Base-by-base conservation (phyloP, 2,329 filamentous ascomycete genomes). In the Cytospora schulzeri region DNA sequence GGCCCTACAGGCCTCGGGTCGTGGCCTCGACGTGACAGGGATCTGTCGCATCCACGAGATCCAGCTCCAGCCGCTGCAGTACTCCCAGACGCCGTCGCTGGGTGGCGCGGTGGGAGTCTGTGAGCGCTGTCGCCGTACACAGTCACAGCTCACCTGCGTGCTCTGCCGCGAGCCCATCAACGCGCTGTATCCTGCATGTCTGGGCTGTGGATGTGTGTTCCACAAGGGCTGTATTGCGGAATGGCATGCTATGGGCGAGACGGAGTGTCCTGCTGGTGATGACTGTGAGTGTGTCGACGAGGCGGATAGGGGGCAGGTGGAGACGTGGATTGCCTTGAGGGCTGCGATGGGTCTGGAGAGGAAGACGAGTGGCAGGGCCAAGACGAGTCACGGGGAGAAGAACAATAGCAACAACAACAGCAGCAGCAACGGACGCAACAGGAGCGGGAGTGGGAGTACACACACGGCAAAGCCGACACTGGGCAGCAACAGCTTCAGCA, bases 11-110 rank as follows among this genome's bases (percentile, higher is more conserved):
- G 73, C 80, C 11, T 84, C 83, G 0, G 81, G 80, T 2, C 83
- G 83, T 22, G 86, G 86, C 3, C 79, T 90, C 11, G 86, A 89
- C 69, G 82, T 88, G 2, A 86, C 83, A 0, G 87, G 87, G 45
- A 80, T 88, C 58, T 90, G 87, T 69, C 83, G 83, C 60, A 77
- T 85, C 24, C 87, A 89, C 70, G 87, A 89, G 69, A 83, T 79
- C 15, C 86, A 87, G 66, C 80, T 89, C 0, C 85, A 89, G 64
- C 85, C 87, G 2, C 73, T 85, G 9, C 78, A 81, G 31, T 83
- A 84, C 70, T 77, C 77, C 6, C 76, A 76, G 3, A 31, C 9
- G 7, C 75, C 76, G 9, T 64, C 72, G 54, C 71, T 77, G 61
- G 78, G 80, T 48, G 82, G 83, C 29, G 81, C 83, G 31, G 77